A percentile compares a stretch with the other conserved stretches of the same genome.
These are phyloP conservation scores for Tetracladium setigerum DNA, from an alignment of 495 filamentous ascomycete genomes.

Conservation along the genomic window DNA sequence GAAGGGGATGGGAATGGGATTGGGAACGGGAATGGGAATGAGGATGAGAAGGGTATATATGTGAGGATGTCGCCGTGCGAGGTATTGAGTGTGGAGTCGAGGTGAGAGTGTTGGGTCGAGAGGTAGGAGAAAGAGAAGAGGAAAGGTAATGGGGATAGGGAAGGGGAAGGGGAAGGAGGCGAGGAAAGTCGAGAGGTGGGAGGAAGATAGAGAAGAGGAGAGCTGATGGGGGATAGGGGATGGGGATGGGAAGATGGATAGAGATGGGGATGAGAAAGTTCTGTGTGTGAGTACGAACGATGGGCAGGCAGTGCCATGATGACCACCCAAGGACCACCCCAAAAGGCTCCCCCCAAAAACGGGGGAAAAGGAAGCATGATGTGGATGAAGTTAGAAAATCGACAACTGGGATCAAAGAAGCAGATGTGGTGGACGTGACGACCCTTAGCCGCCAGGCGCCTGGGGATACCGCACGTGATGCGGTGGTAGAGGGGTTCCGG, in stretches of 20 bases:
- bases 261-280: conserved; percentile 1
- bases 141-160: too few relatives aligned
- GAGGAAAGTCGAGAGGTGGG: background rate
- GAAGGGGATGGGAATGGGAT: background rate
- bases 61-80: conserved; percentile 1
- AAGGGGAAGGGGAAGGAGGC: background rate
- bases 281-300: conserved; percentile 1
- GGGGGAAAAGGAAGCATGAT: background rate
- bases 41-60: background rate
- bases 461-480: background rate
- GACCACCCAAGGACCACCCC: background rate
- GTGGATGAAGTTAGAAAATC: background rate
- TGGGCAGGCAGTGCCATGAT: conserved; percentile 4
- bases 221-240: background rate
- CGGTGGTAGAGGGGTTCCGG: background rate
- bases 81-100: background rate
- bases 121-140: background rate
- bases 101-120: background rate
- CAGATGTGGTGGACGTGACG: background rate
- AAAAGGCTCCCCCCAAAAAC: background rate
- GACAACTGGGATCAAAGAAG: background rate
- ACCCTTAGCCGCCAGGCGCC: background rate
- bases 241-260: too few relatives aligned
- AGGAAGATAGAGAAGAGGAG: background rate
- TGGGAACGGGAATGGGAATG: background rate